These are phyloP conservation scores for Kuraishia piskuri DNA, from an alignment of 805 yeast genomes.

Conservation along the genomic window DNA sequence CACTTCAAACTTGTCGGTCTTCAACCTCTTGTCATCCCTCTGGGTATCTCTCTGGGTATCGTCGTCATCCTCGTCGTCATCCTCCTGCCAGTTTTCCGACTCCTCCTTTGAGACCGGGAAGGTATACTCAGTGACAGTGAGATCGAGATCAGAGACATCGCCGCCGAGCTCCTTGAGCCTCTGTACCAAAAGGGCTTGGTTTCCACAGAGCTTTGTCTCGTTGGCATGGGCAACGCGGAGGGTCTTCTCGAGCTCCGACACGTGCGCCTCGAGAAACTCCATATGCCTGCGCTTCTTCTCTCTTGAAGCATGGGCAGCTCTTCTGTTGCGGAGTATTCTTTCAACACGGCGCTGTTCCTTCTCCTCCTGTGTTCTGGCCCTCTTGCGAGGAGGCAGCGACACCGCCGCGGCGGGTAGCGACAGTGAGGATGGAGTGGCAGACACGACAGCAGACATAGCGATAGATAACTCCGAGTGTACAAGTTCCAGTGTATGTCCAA, in stretches of 20 bases:
- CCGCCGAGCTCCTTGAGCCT: slow-evolving; percentile 3
- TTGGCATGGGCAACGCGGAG: neutral
- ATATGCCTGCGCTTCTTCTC: slow-evolving; percentile 93
- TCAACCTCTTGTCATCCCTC: no score
- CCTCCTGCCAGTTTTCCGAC: slow-evolving; percentile 3
- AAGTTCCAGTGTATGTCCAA: neutral
- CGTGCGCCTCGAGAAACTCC: slow-evolving; percentile 68
- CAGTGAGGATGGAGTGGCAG: neutral
- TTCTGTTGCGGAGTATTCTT: slow-evolving; percentile 84
- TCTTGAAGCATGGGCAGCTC: slow-evolving; percentile 96
- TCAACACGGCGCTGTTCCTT: slow-evolving; percentile 95
- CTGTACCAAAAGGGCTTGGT: neutral
- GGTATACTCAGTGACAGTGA: neutral
- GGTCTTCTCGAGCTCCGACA: slow-evolving; percentile 28
- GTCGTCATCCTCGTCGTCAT: slow-evolving; percentile 2
- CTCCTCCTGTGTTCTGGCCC: slow-evolving; percentile 94
- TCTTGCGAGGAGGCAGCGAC: slow-evolving; percentile 84
- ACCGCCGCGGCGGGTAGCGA: neutral
- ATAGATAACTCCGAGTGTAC: neutral
- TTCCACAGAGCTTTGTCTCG: neutral
- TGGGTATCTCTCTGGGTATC: neutral
- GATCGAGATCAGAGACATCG: slow-evolving; percentile 4
- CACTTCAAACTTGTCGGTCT: neutral
- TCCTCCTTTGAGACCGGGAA: neutral
- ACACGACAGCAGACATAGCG: neutral